These are phyloP conservation scores for Mycena citricolor DNA, from an alignment of 1,284 basidiomycete genomes.

Conservation along the genomic window DNA sequence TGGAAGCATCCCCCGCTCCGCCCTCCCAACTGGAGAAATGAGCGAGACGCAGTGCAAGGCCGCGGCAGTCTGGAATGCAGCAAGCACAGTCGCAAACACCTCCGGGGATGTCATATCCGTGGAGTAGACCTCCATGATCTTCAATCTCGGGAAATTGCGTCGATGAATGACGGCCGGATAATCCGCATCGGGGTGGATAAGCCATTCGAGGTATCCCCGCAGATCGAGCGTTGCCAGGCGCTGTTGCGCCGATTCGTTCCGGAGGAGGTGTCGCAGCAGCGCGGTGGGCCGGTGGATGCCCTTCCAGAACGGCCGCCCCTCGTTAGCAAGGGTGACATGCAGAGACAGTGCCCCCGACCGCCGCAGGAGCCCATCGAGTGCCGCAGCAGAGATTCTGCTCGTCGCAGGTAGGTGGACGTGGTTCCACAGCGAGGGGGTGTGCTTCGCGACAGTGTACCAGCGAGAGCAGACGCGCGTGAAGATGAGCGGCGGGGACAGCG, in stretches of 20 bases:
- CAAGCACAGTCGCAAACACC: no score
- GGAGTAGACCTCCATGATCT: no score
- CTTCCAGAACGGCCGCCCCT: neutral
- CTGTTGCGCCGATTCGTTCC: neutral
- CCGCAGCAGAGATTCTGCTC: neutral
- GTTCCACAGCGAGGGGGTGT: conserved; percentile 3
- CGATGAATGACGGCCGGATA: no score
- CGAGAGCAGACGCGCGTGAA: conserved; percentile 3
- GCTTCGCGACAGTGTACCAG: conserved; percentile 1
- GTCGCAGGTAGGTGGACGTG: neutral
- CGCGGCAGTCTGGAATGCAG: no score
- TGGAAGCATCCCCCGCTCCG: no score
- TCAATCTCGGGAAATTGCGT: no score
- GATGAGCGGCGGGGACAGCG: neutral
- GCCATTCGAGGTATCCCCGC: no score
- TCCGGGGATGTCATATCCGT: no score
- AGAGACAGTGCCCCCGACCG: neutral
- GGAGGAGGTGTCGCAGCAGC: neutral
- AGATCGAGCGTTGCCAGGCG: neutral
- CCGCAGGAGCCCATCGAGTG: neutral
- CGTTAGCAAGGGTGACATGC: neutral
- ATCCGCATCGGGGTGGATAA: no score
- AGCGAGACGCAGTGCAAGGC: no score
- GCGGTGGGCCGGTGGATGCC: neutral
- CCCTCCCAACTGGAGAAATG: no score